Base-by-base conservation (phyloP, 495 filamentous ascomycete genomes). In the Bombardia bombarda region DNA sequence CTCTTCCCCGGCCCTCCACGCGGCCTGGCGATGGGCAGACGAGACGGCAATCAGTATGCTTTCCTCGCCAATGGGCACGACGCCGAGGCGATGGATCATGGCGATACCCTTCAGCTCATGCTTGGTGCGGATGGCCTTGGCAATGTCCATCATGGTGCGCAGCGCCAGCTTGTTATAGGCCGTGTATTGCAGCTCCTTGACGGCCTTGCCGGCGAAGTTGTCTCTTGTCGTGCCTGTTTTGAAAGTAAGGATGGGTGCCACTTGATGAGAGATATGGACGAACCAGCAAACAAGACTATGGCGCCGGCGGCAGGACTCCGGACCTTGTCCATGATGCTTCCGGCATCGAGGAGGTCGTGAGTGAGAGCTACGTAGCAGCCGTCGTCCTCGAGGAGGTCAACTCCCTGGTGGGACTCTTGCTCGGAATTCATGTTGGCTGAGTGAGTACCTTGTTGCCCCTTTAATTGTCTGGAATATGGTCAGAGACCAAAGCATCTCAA, bases 11-110 rank as follows among this genome's bases (percentile, higher is more conserved):
- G 80, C 93, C 50, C 68, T 66, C 90, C 90, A 98, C 28, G 86
- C 92, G 32, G 84, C 85, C 52, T 80, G 76, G n/a, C 92, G 75
- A 72, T 98, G 92, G 32, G 85, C 79, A 18, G 84, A 70, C 38
- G 84, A 85, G 12, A 97, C 86, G 7, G 87, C 87, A 59, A 98
- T 87, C 46, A 90, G 67, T 51, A 98, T 90, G 52, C 87, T 93
- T 57, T 94, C 90, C 62, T 97, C 90, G 5, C 79, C 80, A 30
- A 98, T 79, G 2, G 87, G 87, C 4, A 95, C 89, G 13, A 73
- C 67, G 0, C 92, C 92, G 7, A 98, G 70, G n/a, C 92, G 75
- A 62, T 98, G 92, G 34, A 83, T 70, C 56, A 97, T 86, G 31
- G 79, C 76, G 38, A 97, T 81, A 0, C 77, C 80, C 18, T 69